Base-by-base conservation (phyloP, 257 asterid species). In the Solanum okadae region DNA sequence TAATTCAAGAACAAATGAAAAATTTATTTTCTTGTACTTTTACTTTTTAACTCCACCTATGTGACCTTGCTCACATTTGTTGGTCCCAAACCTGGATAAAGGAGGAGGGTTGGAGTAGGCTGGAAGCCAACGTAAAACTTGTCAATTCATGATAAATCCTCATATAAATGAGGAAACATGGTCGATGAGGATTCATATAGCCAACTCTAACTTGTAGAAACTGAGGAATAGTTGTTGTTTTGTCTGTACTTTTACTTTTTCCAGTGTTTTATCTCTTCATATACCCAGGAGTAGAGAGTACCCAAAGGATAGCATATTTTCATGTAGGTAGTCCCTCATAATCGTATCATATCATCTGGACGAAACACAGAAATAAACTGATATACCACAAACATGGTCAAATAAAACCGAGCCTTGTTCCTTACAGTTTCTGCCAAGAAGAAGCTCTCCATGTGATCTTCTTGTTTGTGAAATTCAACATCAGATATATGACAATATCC, bases 401-500 rank as follows among this genome's bases (percentile, higher is more conserved):
- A 44, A 79, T 44, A 79, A 27, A 44, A 8, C 8, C 29, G 67
- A 0, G 65, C 27, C 67, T 79, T 79, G 15, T 59, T 71, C 86
- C 98, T 89, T 93, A 96, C 99, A 76, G 99, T 97, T 93, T 97
- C 99, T 1, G 99, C 99, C 93, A 97, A 93, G 92, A 97, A 97
- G 91, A 97, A 97, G 93, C 99, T 97, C 91, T 97, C 99, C 99
- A 97, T 97, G 92, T 94, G 96, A 92, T 97, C 99, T 93, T 97
- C 99, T 91, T 96, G 99, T 91, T 88, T 94, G 90, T 95, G 99
- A 89, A 92, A 87, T 91, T 97, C 99, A 37, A 97, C 99, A 92
- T 97, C 99, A 82, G 98, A 93, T 93, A 97, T 96, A 91, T 96
- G 99, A 86, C 99, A 96, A 93, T 97, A 97, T 88, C 99, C 99